Percentiles rank a stretch among this genome's conserved stretches.
These are phyloP conservation scores for Quercus rubra DNA, from an alignment of 306 rosid species.

Conservation along the genomic window DNA sequence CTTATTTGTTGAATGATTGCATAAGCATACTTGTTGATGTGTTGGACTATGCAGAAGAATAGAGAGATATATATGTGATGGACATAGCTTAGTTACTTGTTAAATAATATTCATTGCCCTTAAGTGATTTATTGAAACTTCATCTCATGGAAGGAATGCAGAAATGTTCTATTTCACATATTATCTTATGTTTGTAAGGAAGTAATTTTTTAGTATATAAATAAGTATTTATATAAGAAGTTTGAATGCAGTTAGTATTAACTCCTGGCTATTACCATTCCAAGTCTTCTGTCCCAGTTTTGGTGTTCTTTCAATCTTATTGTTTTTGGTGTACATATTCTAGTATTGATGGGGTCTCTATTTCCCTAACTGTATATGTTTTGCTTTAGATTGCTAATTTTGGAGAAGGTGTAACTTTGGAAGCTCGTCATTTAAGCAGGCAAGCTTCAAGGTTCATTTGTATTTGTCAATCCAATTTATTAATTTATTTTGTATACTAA, in stretches of 20 bases:
- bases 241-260: not conserved
- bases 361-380: not conserved
- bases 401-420: constrained; percentile 86
- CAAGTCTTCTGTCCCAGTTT: not conserved
- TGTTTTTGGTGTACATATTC: not conserved
- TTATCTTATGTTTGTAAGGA: not conserved
- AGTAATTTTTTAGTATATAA: not conserved
- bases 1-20: not conserved
- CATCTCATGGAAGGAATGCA: not conserved
- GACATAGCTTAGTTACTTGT: not conserved
- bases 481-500: constrained; percentile 26
- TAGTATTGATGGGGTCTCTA: not conserved
- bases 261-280: not conserved
- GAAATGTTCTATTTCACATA: not conserved
- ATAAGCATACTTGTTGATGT: not conserved
- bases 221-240: not conserved
- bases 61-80: not conserved
- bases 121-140: not conserved
- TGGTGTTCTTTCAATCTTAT: not conserved
- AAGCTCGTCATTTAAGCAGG: constrained; percentile 91
- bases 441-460: constrained; percentile 33
- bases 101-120: not conserved
- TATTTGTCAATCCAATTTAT: not conserved
- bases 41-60: not conserved
- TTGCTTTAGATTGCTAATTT: constrained; percentile 59